A percentile compares a stretch with the other conserved stretches of the same genome.
Evolutionary conservation across 257 asterid species (phyloP).

Genomic region (Solanum piurae): DNA sequence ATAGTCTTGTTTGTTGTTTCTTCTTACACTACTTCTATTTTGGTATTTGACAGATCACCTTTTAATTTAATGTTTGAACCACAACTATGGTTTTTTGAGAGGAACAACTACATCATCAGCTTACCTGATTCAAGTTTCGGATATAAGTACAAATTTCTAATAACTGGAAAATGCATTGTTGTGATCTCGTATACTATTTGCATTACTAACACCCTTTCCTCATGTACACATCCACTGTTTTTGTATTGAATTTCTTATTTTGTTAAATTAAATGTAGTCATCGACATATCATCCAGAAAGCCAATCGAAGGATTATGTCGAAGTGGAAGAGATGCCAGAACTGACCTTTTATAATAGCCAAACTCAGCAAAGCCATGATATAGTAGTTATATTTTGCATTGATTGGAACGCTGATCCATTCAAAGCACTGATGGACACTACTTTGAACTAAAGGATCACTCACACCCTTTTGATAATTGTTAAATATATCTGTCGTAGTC

Average conservation of each 20-base stretch:
- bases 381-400: constrained; percentile 30
- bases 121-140: too few relatives aligned
- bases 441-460: background rate
- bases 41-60: too few relatives aligned
- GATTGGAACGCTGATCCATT: constrained; percentile 29
- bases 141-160: too few relatives aligned
- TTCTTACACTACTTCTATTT: too few relatives aligned
- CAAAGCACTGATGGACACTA: background rate
- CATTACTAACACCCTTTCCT: background rate
- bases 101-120: too few relatives aligned
- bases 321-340: background rate
- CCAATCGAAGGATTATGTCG: too few relatives aligned
- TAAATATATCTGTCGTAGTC: background rate
- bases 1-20: too few relatives aligned
- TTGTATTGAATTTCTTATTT: too few relatives aligned
- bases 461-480: background rate
- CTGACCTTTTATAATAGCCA: background rate
- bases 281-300: background rate
- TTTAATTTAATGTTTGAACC: too few relatives aligned
- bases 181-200: background rate
- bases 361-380: constrained; percentile 23
- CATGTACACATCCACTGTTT: background rate
- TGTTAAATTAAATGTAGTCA: constrained; percentile 2
- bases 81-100: too few relatives aligned
- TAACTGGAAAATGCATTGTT: too few relatives aligned